These are phyloP conservation scores for Dictyostelium intermedium DNA, from an alignment of 78 protist genomes.

Conservation along the genomic window DNA sequence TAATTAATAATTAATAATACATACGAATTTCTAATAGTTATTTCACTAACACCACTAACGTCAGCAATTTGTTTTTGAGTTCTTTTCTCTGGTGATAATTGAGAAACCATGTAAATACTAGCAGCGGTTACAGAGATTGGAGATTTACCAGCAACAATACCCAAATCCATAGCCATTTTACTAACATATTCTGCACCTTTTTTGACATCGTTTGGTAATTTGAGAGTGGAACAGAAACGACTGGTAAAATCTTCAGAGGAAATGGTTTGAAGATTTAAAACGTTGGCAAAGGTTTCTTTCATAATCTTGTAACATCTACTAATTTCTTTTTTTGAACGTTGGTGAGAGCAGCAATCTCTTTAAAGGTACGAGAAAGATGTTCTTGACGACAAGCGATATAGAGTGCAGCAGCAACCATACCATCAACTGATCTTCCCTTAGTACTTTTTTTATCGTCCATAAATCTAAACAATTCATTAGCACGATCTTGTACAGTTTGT, in stretches of 20 bases:
- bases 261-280: conserved; percentile 32
- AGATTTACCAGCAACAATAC: conserved; percentile 69
- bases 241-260: conserved; percentile 61
- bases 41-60: conserved; percentile 60
- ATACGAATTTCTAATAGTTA: conserved; percentile 61
- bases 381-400: conserved; percentile 59
- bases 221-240: conserved; percentile 52
- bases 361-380: conserved; percentile 44
- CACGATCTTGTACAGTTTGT: conserved; percentile 44
- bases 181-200: conserved; percentile 54
- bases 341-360: conserved; percentile 50
- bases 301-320: conserved; percentile 39
- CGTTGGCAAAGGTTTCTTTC: conserved; percentile 26
- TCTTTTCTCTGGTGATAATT: conserved; percentile 51
- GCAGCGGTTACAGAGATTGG: conserved; percentile 80
- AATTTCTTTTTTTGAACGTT: conserved; percentile 55
- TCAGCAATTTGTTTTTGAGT: conserved; percentile 64
- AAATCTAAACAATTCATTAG: conserved; percentile 41
- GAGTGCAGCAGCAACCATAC: conserved; percentile 55
- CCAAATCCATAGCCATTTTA: conserved; percentile 56
- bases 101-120: conserved; percentile 48
- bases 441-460: conserved; percentile 60
- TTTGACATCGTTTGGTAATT: conserved; percentile 55
- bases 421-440: conserved; percentile 54
- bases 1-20: too few species aligned